phyloP scores from a whole-genome alignment of 2,329 filamentous ascomycete genomes.

The Phialophora verrucosa region DNA sequence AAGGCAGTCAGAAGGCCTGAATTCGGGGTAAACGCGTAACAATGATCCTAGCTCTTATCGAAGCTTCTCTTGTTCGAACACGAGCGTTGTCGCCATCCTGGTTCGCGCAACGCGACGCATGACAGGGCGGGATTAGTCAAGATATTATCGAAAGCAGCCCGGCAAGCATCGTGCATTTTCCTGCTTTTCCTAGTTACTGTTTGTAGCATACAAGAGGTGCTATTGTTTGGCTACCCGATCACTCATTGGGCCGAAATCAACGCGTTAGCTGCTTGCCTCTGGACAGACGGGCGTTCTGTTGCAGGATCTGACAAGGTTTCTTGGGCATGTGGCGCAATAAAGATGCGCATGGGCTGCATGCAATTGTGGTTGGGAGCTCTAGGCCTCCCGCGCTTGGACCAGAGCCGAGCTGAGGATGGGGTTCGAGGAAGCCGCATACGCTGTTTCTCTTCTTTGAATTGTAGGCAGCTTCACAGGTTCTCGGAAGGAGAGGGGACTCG shows the following conservation, averaged over 20 bases:
- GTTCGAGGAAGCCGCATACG: background rate
- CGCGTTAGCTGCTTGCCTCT: background rate
- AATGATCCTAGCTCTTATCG: slow-evolving; percentile 10
- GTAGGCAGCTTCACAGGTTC: too few species aligned
- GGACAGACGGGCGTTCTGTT: slow-evolving; percentile 11
- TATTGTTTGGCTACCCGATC: background rate
- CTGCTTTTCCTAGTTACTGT: background rate
- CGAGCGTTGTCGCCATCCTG: slow-evolving; percentile 2
- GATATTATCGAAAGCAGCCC: background rate
- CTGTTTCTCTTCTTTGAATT: background rate
- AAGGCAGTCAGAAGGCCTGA: background rate
- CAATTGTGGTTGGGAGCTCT: background rate
- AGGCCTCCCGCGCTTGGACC: background rate
- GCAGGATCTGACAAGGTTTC: slow-evolving; percentile 14
- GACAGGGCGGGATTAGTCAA: slow-evolving; percentile 8
- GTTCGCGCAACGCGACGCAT: background rate
- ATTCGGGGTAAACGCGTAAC: background rate
- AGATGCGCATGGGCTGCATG: slow-evolving; percentile 12
- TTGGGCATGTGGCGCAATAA: slow-evolving; percentile 15
- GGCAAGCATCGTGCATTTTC: slow-evolving; percentile 8
- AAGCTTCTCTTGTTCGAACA: background rate
- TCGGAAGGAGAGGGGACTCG: background rate
- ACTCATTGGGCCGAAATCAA: slow-evolving; percentile 7
- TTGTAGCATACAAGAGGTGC: background rate
- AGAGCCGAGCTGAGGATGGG: background rate